Evolutionary conservation across 495 filamentous ascomycete genomes (phyloP).

Genomic region (Aspergillus diversus): DNA sequence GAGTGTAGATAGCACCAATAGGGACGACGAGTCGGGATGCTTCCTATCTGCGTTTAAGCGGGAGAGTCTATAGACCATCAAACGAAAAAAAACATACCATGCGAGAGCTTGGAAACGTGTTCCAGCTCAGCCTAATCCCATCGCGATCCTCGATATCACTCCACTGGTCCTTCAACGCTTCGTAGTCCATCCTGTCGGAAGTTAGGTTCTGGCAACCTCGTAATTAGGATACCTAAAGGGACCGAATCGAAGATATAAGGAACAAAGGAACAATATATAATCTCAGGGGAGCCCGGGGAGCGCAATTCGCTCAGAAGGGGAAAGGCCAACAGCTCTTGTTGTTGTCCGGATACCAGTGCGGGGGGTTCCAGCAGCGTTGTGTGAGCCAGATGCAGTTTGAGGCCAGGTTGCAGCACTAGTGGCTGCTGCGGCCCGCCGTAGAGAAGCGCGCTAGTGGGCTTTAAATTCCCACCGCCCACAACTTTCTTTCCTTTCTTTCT

Average conservation of each 20-base stretch:
- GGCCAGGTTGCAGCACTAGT: conserved; percentile 54
- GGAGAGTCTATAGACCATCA: conserved; percentile 12
- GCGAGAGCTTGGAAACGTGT: conserved; percentile 97
- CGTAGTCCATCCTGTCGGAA: conserved; percentile 67
- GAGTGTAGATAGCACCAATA: conserved; percentile 95
- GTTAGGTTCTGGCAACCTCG: conserved; percentile 28
- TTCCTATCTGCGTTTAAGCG: conserved; percentile 64
- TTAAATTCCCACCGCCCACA: conserved; percentile 38
- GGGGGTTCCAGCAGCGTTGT: conserved; percentile 38
- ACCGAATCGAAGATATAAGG: conserved; percentile 23
- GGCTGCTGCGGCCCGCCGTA: conserved; percentile 42
- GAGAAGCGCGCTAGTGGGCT: conserved; percentile 28
- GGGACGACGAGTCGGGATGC: conserved; percentile 95
- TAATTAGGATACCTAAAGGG: conserved; percentile 30
- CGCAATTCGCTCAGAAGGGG: conserved; percentile 37
- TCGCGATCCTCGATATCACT: conserved; percentile 95
- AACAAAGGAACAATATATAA: conserved; percentile 26
- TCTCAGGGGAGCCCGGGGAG: conserved; percentile 31
- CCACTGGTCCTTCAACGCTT: conserved; percentile 94
- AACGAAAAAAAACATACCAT: conserved; percentile 64
- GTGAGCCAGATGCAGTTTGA: conserved; percentile 40
- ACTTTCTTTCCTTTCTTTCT: conserved; percentile 37
- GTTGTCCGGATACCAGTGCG: conserved; percentile 32
- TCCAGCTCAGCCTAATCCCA: conserved; percentile 97
- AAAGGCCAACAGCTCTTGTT: conserved; percentile 26